Percentiles rank a stretch among this genome's conserved stretches.
Conservation (phyloP, 1,284 basidiomycete species). For the Pisolithus thermaeus region DNA sequence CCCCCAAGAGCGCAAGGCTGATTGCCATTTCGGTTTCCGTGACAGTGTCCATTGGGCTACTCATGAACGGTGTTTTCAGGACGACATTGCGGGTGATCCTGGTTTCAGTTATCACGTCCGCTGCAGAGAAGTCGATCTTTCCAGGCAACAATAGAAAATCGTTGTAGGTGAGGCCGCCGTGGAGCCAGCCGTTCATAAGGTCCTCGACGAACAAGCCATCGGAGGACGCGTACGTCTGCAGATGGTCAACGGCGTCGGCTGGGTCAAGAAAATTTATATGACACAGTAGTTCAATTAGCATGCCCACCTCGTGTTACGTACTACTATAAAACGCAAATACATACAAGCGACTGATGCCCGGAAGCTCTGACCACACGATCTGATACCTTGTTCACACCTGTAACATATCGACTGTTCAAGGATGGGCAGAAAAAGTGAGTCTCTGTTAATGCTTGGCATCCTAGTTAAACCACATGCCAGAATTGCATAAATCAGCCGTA, state of each 20-base stretch:
- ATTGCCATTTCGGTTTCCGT: constrained; percentile 94
- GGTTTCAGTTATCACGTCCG: constrained; percentile 79
- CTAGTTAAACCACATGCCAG: constrained; percentile 19
- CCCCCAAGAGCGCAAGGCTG: constrained; percentile 75
- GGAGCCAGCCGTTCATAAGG: constrained; percentile 88
- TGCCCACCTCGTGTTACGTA: constrained; percentile 35
- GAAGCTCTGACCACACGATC: too few species aligned
- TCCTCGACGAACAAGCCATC: constrained; percentile 87
- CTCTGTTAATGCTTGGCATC: background rate
- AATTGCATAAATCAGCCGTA: constrained; percentile 41
- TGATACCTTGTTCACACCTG: too few species aligned
- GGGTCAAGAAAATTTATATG: constrained; percentile 47
- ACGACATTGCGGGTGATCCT: constrained; percentile 88
- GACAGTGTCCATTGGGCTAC: constrained; percentile 99
- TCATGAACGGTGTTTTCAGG: constrained; percentile 95
- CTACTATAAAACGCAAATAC: too few species aligned
- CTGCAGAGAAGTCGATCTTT: constrained; percentile 90
- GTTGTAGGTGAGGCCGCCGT: constrained; percentile 97
- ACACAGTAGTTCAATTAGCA: too few species aligned
- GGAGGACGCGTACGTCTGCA: constrained; percentile 63
- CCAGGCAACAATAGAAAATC: constrained; percentile 94
- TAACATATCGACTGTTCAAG: constrained; percentile 1
- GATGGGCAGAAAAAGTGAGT: constrained; percentile 58
- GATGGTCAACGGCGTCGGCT: constrained; percentile 50
- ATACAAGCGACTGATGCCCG: too few species aligned